Conservation (phyloP, 176 grass and related monocot species). For the Melocanna baccifera region DNA sequence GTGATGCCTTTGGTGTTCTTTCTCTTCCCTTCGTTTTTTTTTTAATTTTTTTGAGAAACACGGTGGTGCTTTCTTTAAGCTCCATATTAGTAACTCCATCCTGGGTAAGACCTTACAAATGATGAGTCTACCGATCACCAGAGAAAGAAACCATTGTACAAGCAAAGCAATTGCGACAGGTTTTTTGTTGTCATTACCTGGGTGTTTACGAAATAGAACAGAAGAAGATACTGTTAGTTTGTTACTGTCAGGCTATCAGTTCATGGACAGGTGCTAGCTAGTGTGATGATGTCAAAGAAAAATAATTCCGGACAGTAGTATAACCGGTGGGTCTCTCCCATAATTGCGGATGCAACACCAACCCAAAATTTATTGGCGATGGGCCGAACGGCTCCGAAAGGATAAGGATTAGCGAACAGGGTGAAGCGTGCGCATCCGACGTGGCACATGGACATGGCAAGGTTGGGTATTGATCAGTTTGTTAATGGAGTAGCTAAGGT, state of each 20-base stretch:
- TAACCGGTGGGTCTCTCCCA: background rate
- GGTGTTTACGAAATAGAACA: background rate
- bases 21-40: background rate
- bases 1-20: background rate
- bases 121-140: background rate
- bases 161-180: background rate
- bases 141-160: background rate
- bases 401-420: constrained; percentile 18
- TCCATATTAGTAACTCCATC: background rate
- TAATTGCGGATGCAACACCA: constrained; percentile 2
- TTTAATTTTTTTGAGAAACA: background rate
- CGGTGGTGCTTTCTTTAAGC: background rate
- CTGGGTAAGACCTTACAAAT: background rate
- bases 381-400: background rate
- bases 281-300: background rate
- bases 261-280: background rate
- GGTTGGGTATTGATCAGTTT: background rate
- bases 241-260: background rate
- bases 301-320: background rate
- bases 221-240: background rate
- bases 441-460: background rate
- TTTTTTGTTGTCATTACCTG: background rate
- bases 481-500: background rate
- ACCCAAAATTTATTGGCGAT: background rate
- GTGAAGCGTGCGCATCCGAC: background rate